Base-by-base conservation (phyloP, 1,284 basidiomycete species). In the Peniophora sp. region DNA sequence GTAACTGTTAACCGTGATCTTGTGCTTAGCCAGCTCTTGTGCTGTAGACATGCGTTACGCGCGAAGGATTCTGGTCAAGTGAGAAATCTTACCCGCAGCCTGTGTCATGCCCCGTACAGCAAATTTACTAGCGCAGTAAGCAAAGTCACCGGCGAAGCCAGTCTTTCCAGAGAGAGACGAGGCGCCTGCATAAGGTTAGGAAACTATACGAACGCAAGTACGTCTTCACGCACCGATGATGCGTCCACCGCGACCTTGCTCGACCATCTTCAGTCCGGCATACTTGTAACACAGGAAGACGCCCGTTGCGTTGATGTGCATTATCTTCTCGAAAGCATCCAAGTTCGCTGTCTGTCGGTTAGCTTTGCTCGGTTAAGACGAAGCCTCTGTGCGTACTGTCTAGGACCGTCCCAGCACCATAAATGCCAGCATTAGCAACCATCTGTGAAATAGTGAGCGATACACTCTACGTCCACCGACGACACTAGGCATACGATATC, bases 1-100 rank as follows among this genome's bases (percentile, higher is more conserved):
- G 35, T 61, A 61, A 9, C 57, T 54, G 25, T 61, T 61, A 11
- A 60, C 59, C 1, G 59, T 60, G 43, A 61, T 61, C 14, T 50
- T 46, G 49, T 57, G 51, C 23, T 55, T 45, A 10, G 51, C 56
- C 10, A 60, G 47, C 50, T 53, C 54, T 22, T 10, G 8, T 5
- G 59, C 59, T 60, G 36, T 27, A 20, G 24, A 14, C 11, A 3
- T 22, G n/a, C 17, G 19, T 38, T 5, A 19, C 9, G 17, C 17
- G 14, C 20, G 3, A n/a, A 46, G n/a, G n/a, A 27, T n/a, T 16
- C 14, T 6, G 27, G 24, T 22, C 23, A 2, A 23, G 14, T n/a
- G n/a, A 23, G 44, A 41, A 43, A 3, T 27, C 54, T 27, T 20
- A 48, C 56, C 58, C 20, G 50, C 48, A 3, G 39, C 35, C 38